Base-by-base conservation (phyloP, 495 filamentous ascomycete genomes). In the Hypoxylon fragiforme region DNA sequence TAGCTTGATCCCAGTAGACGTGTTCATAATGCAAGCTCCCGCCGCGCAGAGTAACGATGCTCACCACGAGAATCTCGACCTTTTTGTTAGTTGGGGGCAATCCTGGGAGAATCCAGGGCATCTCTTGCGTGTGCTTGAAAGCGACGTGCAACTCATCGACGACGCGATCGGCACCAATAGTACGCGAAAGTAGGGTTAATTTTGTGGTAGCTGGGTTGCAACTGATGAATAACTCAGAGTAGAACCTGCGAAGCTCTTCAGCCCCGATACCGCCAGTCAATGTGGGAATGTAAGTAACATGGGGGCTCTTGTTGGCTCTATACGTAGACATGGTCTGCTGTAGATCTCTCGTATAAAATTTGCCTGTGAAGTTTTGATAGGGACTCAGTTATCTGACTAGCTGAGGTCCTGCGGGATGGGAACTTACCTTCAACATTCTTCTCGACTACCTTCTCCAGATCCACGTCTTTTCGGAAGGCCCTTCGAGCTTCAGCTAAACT, bases 1-100 rank as follows among this genome's bases (percentile, higher is more conserved):
- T 85, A 3, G 88, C 87, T 62, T 91, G 87, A 57, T 91, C 88
- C 87, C 88, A 91, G 63, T 90, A 90, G 7, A 87, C 74, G 54
- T 89, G 83, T 62, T 90, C 87, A 18, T 82, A 80, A 54, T 81
- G 86, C 4, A 90, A 66, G 48, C 77, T 81, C 0, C 83, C 85
- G 0, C 75, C 85, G 2, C 85, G 73, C 44, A 89, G 57, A 26
- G 79, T 77, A 3, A 88, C 83, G 37, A 71, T 64, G 46, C 64
- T 71, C 7, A 71, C 60, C 18, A 67, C 32, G 15, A 63, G 32
- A 12, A 71, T 15, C 44, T 69, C 66, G 44, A 71, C 64, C 19
- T 50, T 41, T 16, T 65, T 67, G 38, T 66, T 57, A 19, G 87
- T 91, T 3, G 87, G 74, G 5, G 83, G 77, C 0, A 91, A 75